Percentiles rank a stretch among this genome's conserved stretches.
Evolutionary conservation across 495 filamentous ascomycete genomes (phyloP).

Genomic region (Penicillium flavigenum): DNA sequence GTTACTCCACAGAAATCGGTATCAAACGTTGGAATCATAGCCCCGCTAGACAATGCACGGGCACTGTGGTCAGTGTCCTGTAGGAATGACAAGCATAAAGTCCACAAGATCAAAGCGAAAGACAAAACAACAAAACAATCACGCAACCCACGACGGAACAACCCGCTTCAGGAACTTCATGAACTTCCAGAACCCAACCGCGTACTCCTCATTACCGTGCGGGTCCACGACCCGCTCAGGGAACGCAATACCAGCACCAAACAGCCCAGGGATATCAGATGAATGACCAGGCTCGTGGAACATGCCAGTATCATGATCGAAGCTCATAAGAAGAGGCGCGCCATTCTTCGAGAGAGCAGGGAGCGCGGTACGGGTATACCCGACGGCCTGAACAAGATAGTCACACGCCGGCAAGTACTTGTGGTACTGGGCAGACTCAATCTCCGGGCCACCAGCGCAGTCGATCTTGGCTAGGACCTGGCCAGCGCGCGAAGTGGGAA

Average conservation of each 20-base stretch:
- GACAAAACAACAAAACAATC: background rate
- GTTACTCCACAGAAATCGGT: background rate
- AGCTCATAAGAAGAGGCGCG: conserved; percentile 38
- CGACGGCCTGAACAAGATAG: conserved; percentile 55
- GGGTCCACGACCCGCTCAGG: conserved; percentile 61
- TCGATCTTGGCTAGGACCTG: conserved; percentile 52
- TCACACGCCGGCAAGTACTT: conserved; percentile 48
- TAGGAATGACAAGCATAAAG: background rate
- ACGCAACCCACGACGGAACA: conserved; percentile 41
- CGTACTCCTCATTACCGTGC: conserved; percentile 58
- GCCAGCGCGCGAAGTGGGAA: conserved; percentile 49
- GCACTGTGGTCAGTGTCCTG: background rate
- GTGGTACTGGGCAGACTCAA: conserved; percentile 40
- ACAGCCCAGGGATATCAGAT: conserved; percentile 47
- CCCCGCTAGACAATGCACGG: conserved; percentile 2
- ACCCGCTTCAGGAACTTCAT: conserved; percentile 60
- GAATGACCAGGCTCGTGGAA: conserved; percentile 43
- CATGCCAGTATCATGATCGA: conserved; percentile 49
- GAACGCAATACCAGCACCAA: conserved; percentile 61
- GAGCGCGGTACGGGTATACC: conserved; percentile 50
- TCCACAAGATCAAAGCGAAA: background rate
- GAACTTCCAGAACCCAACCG: conserved; percentile 63
- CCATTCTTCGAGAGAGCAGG: conserved; percentile 42
- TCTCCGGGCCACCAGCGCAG: conserved; percentile 40
- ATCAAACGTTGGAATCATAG: conserved; percentile 5